Conservation (phyloP, 129 eudicot species). For the Sambucus nigra region DNA sequence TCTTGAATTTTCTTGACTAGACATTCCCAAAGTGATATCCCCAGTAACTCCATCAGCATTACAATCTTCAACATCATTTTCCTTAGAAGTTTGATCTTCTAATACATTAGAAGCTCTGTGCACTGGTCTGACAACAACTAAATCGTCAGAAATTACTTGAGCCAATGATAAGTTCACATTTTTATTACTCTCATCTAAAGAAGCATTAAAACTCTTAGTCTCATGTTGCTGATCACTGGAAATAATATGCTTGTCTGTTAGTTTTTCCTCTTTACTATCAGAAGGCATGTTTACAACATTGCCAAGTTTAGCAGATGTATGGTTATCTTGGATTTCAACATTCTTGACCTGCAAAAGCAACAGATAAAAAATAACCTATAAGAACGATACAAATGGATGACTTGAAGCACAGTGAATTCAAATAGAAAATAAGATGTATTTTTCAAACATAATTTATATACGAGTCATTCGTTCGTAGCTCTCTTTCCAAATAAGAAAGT, state of each 20-base stretch:
- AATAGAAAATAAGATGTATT: neutral
- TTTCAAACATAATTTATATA: neutral
- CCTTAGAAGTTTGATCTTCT: neutral
- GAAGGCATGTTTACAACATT: neutral
- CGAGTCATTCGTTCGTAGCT: neutral
- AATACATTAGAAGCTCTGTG: neutral
- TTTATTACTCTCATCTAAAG: neutral
- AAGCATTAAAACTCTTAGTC: neutral
- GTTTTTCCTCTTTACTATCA: constrained; percentile 3
- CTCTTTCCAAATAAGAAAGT: neutral
- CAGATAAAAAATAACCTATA: neutral
- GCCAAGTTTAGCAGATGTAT: neutral
- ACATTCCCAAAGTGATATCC: no score
- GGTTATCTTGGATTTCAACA: neutral
- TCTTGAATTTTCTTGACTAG: no score
- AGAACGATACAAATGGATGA: neutral
- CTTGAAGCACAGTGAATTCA: neutral
- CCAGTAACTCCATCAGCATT: no score
- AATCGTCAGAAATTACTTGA: neutral
- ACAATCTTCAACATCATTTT: neutral
- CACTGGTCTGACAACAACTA: neutral
- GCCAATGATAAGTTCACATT: neutral
- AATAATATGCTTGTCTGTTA: neutral
- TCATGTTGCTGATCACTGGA: neutral
- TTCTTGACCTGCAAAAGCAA: constrained; percentile 4